Base-by-base conservation (phyloP, 441 rosid species). In the Brassica hybrid region DNA sequence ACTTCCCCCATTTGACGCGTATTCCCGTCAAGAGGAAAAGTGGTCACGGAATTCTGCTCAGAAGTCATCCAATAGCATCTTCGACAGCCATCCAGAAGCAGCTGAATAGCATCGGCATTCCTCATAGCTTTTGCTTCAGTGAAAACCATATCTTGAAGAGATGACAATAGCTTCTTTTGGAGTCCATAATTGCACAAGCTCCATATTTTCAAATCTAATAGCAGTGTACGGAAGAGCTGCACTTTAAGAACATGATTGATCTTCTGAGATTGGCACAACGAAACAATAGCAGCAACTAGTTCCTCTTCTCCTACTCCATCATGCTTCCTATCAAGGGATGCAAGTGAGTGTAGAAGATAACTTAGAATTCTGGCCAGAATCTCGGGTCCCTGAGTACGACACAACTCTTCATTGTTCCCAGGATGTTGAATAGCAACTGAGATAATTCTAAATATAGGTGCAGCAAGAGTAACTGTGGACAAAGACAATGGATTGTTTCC, bases 41-140 rank as follows among this genome's bases (percentile, higher is more conserved):
- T 82, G 72, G 85, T 77, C 65, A 88, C 88, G 8, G 98, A 94
- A 79, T 90, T 96, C 86, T 88, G 90, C 83, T 97, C 98, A 66
- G 83, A 86, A 77, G 88, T 79, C 76, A 87, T 88, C 99, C 99
- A 97, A 82, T 93, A 97, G 88, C 99, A 97, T 84, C 89, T 93
- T 91, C 99, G 90, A 86, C 99, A 93, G 81, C 98, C 97, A 89
- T 97, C 99, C 78, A 97, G 95, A 85, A 97, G 98, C 95, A 94
- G 84, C 81, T 97, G 99, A 81, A 97, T 91, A 82, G 99, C 99
- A 81, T 93, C 93, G 43, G 98, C 98, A 84, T 94, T 86, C 79
- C 95, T 87, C 99, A 97, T 97, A 63, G 85, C 95, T 41, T 79
- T 77, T 77, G 97, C 90, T 85, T 97, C 98, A 17, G 94, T 91